Evolutionary conservation across 148 eudicot genomes (phyloP).

Genomic region (Talinum fruticosum): DNA sequence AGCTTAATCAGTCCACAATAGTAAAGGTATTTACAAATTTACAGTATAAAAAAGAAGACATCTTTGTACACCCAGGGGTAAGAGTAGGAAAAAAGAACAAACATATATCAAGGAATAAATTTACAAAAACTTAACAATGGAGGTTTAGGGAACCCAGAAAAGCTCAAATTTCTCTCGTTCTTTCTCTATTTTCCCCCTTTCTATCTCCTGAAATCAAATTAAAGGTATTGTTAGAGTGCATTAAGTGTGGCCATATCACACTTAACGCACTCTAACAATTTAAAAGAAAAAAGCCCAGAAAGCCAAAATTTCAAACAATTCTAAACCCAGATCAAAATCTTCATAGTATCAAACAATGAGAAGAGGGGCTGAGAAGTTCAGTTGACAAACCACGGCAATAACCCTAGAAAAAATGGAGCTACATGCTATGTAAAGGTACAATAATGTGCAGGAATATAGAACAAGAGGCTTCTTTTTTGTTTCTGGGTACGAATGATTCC

Average conservation of each 20-base stretch:
- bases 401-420: not conserved
- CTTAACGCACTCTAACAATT: conserved; percentile 1
- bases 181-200: not conserved
- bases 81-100: not conserved
- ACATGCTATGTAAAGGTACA: not conserved
- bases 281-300: not conserved
- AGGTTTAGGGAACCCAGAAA: conserved; percentile 10
- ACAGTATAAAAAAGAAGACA: not conserved
- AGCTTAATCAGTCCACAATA: not conserved
- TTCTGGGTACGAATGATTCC: conserved; percentile 7
- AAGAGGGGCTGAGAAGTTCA: not conserved
- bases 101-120: not conserved
- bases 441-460: not conserved
- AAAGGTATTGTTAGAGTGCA: not conserved
- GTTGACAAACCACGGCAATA: not conserved
- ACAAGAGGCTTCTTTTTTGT: not conserved
- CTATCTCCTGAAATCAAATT: conserved; percentile 4
- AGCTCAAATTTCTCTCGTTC: not conserved
- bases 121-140: not conserved
- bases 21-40: conserved; percentile 3
- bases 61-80: conserved; percentile 1
- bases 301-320: not conserved
- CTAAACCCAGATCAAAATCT: conserved; percentile 12
- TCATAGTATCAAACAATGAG: conserved; percentile 16
- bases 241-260: not conserved